Evolutionary conservation across 306 rosid genomes (phyloP).

Genomic region (Crotalaria pallida): DNA sequence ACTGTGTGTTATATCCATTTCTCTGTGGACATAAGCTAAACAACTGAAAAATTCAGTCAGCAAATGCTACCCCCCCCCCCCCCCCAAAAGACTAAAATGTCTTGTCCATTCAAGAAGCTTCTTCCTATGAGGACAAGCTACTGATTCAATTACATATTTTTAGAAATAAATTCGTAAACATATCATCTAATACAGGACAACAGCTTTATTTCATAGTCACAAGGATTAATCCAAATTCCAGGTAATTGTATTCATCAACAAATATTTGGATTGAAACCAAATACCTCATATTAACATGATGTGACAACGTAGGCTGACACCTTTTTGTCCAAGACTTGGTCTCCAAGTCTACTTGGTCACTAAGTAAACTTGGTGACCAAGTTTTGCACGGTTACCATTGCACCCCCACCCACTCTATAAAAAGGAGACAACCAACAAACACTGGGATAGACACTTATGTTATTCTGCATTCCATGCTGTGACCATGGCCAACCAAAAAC

Average conservation of each 20-base stretch:
- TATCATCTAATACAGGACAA: neutral
- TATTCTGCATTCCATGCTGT: no score
- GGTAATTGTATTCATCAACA: neutral
- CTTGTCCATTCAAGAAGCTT: neutral
- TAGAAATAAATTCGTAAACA: neutral
- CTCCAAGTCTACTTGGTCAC: no score
- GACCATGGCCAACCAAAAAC: no score
- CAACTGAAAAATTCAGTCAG: conserved; percentile 1
- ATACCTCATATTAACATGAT: neutral
- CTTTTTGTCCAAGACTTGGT: no score
- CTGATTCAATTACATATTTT: neutral
- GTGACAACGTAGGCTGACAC: no score
- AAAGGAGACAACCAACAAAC: no score
- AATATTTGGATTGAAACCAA: neutral
- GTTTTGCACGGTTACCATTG: no score
- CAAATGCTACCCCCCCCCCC: no score
- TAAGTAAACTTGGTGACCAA: no score
- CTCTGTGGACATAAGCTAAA: neutral
- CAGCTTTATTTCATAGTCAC: neutral
- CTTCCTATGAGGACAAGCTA: neutral
- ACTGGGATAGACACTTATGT: no score
- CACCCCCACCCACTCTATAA: no score
- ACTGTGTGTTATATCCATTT: neutral
- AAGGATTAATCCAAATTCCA: neutral
- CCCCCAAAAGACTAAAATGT: neutral